Evolutionary conservation across 176 grass and related monocot species (phyloP).

Genomic region (Lolium rigidum): DNA sequence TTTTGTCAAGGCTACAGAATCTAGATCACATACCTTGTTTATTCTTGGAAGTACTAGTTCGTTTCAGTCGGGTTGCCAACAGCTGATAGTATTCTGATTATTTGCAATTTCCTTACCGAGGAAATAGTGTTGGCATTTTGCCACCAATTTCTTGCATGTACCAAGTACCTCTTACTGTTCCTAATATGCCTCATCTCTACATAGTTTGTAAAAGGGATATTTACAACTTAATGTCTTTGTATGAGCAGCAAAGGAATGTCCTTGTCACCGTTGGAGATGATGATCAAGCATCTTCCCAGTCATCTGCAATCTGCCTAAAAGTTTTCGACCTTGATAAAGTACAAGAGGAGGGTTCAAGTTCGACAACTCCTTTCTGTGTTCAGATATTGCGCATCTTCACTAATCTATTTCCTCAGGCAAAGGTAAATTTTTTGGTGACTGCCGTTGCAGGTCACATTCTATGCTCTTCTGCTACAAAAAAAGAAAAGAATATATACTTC

Average conservation of each 20-base stretch:
- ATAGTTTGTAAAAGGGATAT: neutral
- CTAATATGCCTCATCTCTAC: constrained; percentile 11
- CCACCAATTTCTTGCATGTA: neutral
- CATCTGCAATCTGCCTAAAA: constrained; percentile 83
- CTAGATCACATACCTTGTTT: neutral
- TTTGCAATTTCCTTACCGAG: neutral
- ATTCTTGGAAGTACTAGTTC: neutral
- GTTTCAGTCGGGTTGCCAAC: neutral
- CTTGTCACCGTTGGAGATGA: constrained; percentile 90
- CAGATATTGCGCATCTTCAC: constrained; percentile 95
- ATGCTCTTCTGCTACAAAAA: neutral
- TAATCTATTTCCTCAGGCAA: constrained; percentile 86
- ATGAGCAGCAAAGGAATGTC: constrained; percentile 85
- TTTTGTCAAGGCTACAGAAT: neutral
- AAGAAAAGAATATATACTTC: neutral
- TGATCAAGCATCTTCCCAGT: constrained; percentile 74
- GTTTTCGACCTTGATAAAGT: constrained; percentile 98
- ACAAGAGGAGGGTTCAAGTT: constrained; percentile 93
- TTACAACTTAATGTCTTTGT: constrained; percentile 35
- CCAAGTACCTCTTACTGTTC: neutral
- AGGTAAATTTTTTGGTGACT: constrained; percentile 53
- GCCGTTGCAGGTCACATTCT: neutral
- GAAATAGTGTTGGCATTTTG: neutral
- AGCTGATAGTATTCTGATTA: neutral
- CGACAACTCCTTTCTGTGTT: constrained; percentile 83